These are phyloP conservation scores for Penicillium sclerotiorum DNA, from an alignment of 2,329 filamentous ascomycete species.

Conservation along the genomic window DNA sequence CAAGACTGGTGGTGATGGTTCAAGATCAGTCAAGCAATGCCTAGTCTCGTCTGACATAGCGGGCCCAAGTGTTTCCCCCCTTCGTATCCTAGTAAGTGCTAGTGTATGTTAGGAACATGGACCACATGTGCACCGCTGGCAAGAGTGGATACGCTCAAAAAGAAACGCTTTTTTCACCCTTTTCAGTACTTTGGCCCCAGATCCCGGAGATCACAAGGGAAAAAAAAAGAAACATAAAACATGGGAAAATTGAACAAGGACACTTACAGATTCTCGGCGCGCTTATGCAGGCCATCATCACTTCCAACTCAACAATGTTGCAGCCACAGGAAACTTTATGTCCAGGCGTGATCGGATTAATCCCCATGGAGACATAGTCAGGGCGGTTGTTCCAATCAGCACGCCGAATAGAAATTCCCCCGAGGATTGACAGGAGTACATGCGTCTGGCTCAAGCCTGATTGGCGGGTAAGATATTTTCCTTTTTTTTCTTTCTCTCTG, in stretches of 20 bases:
- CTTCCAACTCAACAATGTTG: constrained; percentile 10
- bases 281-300: constrained; percentile 24
- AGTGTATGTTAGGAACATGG: too few relatives aligned
- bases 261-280: constrained; percentile 13
- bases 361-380: not conserved
- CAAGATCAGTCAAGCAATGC: constrained; percentile 19
- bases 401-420: constrained; percentile 3
- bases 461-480: constrained; percentile 20
- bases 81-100: not conserved
- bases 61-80: not conserved
- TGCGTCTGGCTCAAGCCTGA: too few relatives aligned
- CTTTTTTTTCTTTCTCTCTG: not conserved
- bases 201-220: not conserved
- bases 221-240: not conserved
- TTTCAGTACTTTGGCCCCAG: too few relatives aligned
- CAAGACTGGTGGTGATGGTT: constrained; percentile 11
- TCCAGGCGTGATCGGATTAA: constrained; percentile 12
- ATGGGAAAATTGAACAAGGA: constrained; percentile 3
- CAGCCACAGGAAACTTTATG: constrained; percentile 14
- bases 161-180: too few relatives aligned
- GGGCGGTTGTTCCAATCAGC: constrained; percentile 8
- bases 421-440: constrained; percentile 5
- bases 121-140: too few relatives aligned
- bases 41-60: constrained; percentile 2
- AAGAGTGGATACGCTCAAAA: not conserved